Evolutionary conservation across 129 eudicot species (phyloP), one percentile per base, ranked within the genome.

Genomic region (Centrapalus pauciflorus): DNA sequence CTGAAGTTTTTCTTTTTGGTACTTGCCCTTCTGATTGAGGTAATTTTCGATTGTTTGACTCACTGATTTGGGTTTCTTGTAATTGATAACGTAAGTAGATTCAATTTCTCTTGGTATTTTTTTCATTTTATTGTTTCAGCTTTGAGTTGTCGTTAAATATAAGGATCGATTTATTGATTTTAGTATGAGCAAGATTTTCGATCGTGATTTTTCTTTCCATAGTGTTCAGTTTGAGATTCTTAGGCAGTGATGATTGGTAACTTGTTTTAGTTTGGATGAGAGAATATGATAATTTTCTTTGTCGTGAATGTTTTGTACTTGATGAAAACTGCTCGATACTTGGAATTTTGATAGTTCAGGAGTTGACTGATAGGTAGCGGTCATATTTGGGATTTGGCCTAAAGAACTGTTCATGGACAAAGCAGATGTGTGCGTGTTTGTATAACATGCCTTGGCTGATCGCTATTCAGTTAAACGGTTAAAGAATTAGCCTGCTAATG

Each of bases 11-110:
- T 12, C 0, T 8, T 12, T 30, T 8, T 28, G 6, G 58, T 17
- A 56, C 9, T 60, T 71, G 21, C n/a, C n/a, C n/a, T n/a, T n/a
- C n/a, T 32, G 4, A 28, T 35, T 50, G 43, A 61, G 77, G 64
- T 61, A 62, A 23, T 35, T 16, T 60, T 48, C 34, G 16, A 52
- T 70, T 30, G 0, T 12, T 62, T 46, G 62, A 48, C 11, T 43
- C 67, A 20, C 29, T 27, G 24, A 6, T 63, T 64, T 46, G 45
- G n/a, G 3, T 29, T 34, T 52, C 3, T 4, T 24, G 12, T 16
- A 41, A 59, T 61, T 20, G 43, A 16, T 49, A n/a, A 25, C 34
- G 3, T 34, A 16, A 14, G 65, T 69, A 12, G 35, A 33, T 67
- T 67, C 13, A 33, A 30, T 38, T 21, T 54, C 61, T 67, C 7